phyloP scores from a whole-genome alignment of 768 basidiomycete species.

The Leccinum broughii region DNA sequence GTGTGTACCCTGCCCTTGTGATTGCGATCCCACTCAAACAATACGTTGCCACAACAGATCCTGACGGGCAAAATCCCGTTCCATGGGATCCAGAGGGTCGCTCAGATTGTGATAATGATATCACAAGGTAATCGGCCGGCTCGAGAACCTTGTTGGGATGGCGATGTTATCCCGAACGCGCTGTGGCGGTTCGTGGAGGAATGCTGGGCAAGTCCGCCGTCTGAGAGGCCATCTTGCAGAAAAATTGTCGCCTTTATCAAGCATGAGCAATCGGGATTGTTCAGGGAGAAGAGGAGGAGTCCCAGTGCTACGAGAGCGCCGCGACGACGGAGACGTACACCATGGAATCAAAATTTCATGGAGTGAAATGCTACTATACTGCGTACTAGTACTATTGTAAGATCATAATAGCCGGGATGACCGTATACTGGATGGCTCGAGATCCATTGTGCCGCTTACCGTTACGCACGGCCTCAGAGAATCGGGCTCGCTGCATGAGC shows the following conservation, averaged over 20 bases:
- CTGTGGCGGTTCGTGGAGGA: slow-evolving; percentile 24
- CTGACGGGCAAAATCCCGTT: slow-evolving; percentile 30
- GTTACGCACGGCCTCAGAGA: too few relatives aligned
- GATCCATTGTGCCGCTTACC: too few relatives aligned
- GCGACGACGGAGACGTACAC: background rate
- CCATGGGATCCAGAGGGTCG: slow-evolving; percentile 17
- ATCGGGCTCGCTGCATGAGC: too few relatives aligned
- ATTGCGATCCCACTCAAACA: background rate
- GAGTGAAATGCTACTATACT: background rate
- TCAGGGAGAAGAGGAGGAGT: background rate
- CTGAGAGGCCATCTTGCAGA: slow-evolving; percentile 18
- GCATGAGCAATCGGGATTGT: background rate
- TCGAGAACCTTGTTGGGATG: slow-evolving; percentile 23
- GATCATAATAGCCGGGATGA: background rate
- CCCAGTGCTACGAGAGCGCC: background rate
- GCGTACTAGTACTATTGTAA: background rate
- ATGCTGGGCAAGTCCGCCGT: slow-evolving; percentile 24
- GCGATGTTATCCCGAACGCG: slow-evolving; percentile 21
- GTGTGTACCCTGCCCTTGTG: background rate
- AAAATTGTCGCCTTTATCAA: slow-evolving; percentile 18
- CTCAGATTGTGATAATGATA: slow-evolving; percentile 28
- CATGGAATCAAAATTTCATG: too few relatives aligned
- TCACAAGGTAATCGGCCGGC: slow-evolving; percentile 7
- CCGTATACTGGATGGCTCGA: too few relatives aligned
- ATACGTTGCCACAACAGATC: slow-evolving; percentile 1